phyloP scores from a whole-genome alignment of 257 asterid genomes.

The Anisodus tanguticus region DNA sequence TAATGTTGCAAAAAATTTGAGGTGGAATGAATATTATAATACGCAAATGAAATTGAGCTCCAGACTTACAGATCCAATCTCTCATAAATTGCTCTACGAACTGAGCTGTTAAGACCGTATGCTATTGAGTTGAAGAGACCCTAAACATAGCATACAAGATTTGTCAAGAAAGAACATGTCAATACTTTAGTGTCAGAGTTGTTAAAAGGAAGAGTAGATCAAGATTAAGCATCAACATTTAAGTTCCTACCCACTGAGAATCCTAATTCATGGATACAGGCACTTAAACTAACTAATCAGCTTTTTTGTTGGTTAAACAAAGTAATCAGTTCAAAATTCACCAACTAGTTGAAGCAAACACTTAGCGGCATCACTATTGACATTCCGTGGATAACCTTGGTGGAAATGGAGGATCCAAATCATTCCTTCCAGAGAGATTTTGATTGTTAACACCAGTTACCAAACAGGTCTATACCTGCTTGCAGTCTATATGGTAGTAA shows the following conservation, averaged over 20 bases:
- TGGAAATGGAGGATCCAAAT: background rate
- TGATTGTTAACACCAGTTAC: background rate
- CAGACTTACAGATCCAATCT: constrained; percentile 88
- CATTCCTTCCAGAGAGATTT: constrained; percentile 4
- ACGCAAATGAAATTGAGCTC: background rate
- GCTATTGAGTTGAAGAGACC: constrained; percentile 97
- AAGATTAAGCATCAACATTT: constrained; percentile 8
- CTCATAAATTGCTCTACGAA: constrained; percentile 81
- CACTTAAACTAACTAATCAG: background rate
- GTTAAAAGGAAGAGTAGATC: constrained; percentile 9
- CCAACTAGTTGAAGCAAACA: constrained; percentile 3
- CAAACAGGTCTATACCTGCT: background rate
- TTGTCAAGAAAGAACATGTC: constrained; percentile 4
- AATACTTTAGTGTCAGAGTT: background rate
- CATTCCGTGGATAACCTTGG: background rate
- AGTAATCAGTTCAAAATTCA: background rate
- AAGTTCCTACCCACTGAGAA: background rate
- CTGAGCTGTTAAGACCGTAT: constrained; percentile 93
- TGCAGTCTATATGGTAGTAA: background rate
- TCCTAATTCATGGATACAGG: background rate
- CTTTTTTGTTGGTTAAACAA: background rate
- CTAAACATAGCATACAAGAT: constrained; percentile 44
- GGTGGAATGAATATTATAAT: background rate
- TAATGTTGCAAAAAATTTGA: background rate
- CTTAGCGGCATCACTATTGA: background rate